Conservation (phyloP, 257 asterid genomes). For the Solanum raphanifolium region DNA sequence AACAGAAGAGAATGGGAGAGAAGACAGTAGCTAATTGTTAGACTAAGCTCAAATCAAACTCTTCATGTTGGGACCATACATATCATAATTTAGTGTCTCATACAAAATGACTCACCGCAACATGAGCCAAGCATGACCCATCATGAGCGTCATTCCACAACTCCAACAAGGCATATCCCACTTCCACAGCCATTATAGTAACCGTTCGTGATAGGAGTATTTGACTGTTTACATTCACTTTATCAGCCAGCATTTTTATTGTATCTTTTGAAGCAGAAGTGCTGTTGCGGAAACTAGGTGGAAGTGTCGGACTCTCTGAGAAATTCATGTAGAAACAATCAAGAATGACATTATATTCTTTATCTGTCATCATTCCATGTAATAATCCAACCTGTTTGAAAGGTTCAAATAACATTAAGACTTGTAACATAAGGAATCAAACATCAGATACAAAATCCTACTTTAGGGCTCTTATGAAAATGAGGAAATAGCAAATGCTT, state of each 20-base stretch:
- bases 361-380: slow-evolving; percentile 86
- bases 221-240: slow-evolving; percentile 86
- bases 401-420: not conserved
- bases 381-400: slow-evolving; percentile 72
- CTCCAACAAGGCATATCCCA: slow-evolving; percentile 72
- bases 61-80: not conserved
- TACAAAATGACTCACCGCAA: slow-evolving; percentile 56
- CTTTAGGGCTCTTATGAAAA: not conserved
- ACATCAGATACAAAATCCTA: not conserved
- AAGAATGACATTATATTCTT: slow-evolving; percentile 79
- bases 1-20: not conserved
- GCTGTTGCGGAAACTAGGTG: slow-evolving; percentile 87
- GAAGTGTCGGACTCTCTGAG: slow-evolving; percentile 75
- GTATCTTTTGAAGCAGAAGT: slow-evolving; percentile 75
- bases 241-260: slow-evolving; percentile 76
- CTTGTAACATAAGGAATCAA: not conserved
- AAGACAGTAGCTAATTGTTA: not conserved
- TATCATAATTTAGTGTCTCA: not conserved
- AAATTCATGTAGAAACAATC: slow-evolving; percentile 79
- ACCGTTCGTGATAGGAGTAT: slow-evolving; percentile 90
- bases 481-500: not conserved
- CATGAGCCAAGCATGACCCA: slow-evolving; percentile 84
- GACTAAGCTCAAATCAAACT: not conserved
- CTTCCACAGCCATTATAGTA: slow-evolving; percentile 66
- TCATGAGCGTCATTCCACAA: slow-evolving; percentile 74